Percentiles rank a stretch among this genome's conserved stretches.
Evolutionary conservation across 1,284 basidiomycete species (phyloP).

Genomic region (Ustilago tritici): DNA sequence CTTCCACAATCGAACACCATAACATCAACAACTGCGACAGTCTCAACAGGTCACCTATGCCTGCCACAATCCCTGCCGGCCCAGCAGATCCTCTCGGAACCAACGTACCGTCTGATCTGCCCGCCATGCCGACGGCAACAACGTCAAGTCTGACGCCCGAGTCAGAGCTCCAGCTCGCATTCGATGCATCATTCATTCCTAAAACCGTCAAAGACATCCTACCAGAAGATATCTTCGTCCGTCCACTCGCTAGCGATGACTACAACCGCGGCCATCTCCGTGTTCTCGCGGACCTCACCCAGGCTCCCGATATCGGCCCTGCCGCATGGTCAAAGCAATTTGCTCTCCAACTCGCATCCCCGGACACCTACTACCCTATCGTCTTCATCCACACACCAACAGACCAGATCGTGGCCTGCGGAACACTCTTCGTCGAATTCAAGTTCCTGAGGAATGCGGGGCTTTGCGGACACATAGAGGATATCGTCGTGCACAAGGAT

Average conservation of each 20-base stretch:
- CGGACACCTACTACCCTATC: constrained; percentile 79
- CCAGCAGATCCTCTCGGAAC: not conserved
- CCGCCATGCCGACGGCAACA: constrained; percentile 49
- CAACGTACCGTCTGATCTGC: not conserved
- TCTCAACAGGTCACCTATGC: not conserved
- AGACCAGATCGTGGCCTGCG: constrained; percentile 86
- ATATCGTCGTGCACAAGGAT: constrained; percentile 89
- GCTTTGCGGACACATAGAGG: constrained; percentile 92
- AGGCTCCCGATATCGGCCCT: constrained; percentile 81
- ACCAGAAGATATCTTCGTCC: constrained; percentile 77
- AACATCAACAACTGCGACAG: not conserved
- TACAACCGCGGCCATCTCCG: constrained; percentile 84
- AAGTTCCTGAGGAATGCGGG: constrained; percentile 89
- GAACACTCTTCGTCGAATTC: constrained; percentile 86
- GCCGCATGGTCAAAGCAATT: constrained; percentile 71
- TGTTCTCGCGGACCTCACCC: constrained; percentile 83
- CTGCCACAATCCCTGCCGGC: not conserved
- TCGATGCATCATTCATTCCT: constrained; percentile 78
- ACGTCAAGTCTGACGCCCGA: constrained; percentile 75
- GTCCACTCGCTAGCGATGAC: constrained; percentile 88
- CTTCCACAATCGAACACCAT: not conserved
- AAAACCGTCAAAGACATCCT: constrained; percentile 75
- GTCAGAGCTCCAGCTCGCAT: constrained; percentile 79
- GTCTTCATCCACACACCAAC: constrained; percentile 82
- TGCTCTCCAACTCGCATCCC: constrained; percentile 25